Conservation (phyloP, 192 early-diverging fungal species). For the Coemansia sp. region DNA sequence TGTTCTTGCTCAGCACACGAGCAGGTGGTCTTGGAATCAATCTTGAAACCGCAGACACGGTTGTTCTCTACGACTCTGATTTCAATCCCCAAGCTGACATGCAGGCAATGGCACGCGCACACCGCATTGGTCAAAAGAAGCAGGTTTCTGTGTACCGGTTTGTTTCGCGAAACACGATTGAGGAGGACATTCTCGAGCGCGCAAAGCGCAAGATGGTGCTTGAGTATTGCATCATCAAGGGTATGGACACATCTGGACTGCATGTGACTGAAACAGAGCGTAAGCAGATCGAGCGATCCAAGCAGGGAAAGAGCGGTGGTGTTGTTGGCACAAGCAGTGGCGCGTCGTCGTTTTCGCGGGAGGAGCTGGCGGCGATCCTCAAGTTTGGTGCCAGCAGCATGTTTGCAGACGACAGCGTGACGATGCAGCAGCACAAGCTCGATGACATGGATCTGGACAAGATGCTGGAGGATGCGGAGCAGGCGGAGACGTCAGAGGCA, state of each 20-base stretch:
- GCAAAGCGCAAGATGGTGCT: conserved; percentile 99
- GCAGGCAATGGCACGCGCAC: conserved; percentile 97
- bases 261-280: conserved; percentile 59
- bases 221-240: conserved; percentile 99
- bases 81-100: conserved; percentile 98
- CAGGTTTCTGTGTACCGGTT: conserved; percentile 97
- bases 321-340: conserved; percentile 27
- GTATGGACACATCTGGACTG: conserved; percentile 95
- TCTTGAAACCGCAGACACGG: conserved; percentile 94
- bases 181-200: conserved; percentile 97
- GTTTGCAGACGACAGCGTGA: conserved; percentile 72
- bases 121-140: conserved; percentile 98
- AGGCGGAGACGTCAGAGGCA: conserved; percentile 73
- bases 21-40: conserved; percentile 98
- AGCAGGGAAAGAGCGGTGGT: conserved; percentile 49
- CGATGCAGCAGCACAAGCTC: conserved; percentile 69
- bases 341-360: conserved; percentile 67
- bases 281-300: conserved; percentile 54
- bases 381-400: conserved; percentile 99
- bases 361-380: conserved; percentile 92
- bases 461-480: conserved; percentile 94
- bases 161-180: conserved; percentile 95
- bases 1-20: conserved; percentile 93
- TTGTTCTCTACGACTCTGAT: conserved; percentile 92
- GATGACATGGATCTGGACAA: conserved; percentile 97